A percentile compares a stretch with the other conserved stretches of the same genome.
Conservation (phyloP, 768 basidiomycete species). For the Leccinum longicurvipes region DNA sequence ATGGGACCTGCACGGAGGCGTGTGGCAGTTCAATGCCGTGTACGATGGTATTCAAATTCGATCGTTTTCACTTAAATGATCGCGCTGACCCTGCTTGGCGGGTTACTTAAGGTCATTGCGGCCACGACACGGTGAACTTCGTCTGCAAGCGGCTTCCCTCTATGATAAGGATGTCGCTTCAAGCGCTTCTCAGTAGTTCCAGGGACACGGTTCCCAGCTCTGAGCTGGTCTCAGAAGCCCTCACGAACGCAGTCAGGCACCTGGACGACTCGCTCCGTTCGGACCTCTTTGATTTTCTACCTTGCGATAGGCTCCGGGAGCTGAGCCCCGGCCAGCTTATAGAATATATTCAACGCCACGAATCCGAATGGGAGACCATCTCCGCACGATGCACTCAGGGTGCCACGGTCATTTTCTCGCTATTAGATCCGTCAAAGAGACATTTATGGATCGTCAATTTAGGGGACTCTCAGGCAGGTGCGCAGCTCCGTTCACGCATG, state of each 20-base stretch:
- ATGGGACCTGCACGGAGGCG: conserved; percentile 40
- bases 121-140: conserved; percentile 46
- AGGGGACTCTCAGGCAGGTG: conserved; percentile 36
- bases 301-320: conserved; percentile 32
- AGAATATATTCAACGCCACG: conserved; percentile 36
- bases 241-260: conserved; percentile 36
- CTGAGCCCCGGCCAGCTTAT: conserved; percentile 40
- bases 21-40: conserved; percentile 44
- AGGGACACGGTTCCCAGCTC: conserved; percentile 22
- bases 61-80: conserved; percentile 14
- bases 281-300: conserved; percentile 44
- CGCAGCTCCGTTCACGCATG: neutral
- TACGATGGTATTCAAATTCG: conserved; percentile 37
- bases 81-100: conserved; percentile 14
- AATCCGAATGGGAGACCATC: conserved; percentile 35
- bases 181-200: conserved; percentile 29
- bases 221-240: conserved; percentile 36
- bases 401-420: conserved; percentile 31
- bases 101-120: conserved; percentile 47
- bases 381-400: conserved; percentile 34
- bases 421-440: conserved; percentile 27
- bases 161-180: conserved; percentile 39
- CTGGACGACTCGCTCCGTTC: conserved; percentile 44
- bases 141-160: conserved; percentile 39
- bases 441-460: conserved; percentile 35